Base-by-base conservation (phyloP, 371 early-diverging fungal species). In the Smittium culicis region DNA sequence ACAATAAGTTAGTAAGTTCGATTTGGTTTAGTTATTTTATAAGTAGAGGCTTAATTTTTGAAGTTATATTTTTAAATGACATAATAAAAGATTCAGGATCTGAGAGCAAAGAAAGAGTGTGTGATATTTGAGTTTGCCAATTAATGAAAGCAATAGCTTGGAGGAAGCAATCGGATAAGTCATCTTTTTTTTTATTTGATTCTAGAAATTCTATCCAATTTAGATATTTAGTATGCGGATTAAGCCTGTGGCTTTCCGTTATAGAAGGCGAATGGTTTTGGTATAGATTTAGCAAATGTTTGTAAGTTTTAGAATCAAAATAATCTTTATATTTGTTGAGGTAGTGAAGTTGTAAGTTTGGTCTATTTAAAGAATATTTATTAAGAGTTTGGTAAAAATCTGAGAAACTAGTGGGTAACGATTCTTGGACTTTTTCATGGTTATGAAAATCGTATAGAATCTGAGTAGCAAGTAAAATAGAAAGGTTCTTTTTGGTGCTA, bases 131-230 rank as follows among this genome's bases (percentile, higher is more conserved):
- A 28, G 61, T 64, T 62, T 79, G 75, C 89, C 90, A 89, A 59
- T 76, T 71, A 63, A 73, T 78, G 85, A 86, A 87, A 0, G 88
- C 79, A 5, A 85, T 72, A 1, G 84, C 89, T 68, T 89, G 86
- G 33, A 87, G 58, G 17, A 89, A 68, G 63, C 85, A 81, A 72
- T 89, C 90, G 67, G 86, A 82, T 66, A 89, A 67, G 68, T 90
- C 90, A 66, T 90, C 90, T 34, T 83, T 79, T 68, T 90, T 90
- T 61, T 74, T 79, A 60, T 82, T 81, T 5, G 60, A 57, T 30
- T 66, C 45, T n/a, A 66, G 35, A 28, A 29, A 34, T 11, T 64
- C 24, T 64, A 35, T 5, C 64, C 64, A 64, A 35, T 63, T 32
- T 25, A 35, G 35, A 33, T 63, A 63, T 5, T 34, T 35, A 33